These are phyloP conservation scores for Coemansia sp. DNA, from an alignment of 192 early-diverging fungal genomes.

Conservation along the genomic window DNA sequence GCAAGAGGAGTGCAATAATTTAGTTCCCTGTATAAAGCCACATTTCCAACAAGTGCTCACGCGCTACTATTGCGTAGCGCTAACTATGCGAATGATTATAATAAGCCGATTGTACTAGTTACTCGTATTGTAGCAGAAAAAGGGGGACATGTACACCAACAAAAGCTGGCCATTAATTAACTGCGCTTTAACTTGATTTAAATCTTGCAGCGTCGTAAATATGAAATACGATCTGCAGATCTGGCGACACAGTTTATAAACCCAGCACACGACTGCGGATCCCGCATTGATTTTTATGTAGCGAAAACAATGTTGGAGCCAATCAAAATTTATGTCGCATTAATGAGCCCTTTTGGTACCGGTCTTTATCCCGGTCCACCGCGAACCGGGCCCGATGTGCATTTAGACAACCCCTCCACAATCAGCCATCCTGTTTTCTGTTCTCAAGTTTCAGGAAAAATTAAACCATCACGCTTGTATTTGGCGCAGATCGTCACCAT, in stretches of 20 bases:
- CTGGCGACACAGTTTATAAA: background rate
- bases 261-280: background rate
- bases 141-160: background rate
- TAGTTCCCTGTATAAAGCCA: background rate
- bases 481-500: background rate
- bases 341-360: background rate
- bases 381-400: background rate
- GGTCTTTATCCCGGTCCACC: slow-evolving; percentile 1
- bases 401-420: background rate
- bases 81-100: background rate
- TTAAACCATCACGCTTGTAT: background rate
- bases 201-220: too few species aligned
- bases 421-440: background rate
- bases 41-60: background rate
- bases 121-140: background rate
- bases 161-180: background rate
- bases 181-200: too few species aligned
- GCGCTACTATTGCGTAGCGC: background rate
- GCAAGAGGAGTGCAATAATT: background rate
- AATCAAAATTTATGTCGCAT: background rate
- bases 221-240: background rate
- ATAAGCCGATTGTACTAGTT: background rate
- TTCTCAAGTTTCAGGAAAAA: background rate
- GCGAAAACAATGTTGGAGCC: background rate
- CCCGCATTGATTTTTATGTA: slow-evolving; percentile 2